Conservation (phyloP, 208 protist species). For the Crithidia bombi region DNA sequence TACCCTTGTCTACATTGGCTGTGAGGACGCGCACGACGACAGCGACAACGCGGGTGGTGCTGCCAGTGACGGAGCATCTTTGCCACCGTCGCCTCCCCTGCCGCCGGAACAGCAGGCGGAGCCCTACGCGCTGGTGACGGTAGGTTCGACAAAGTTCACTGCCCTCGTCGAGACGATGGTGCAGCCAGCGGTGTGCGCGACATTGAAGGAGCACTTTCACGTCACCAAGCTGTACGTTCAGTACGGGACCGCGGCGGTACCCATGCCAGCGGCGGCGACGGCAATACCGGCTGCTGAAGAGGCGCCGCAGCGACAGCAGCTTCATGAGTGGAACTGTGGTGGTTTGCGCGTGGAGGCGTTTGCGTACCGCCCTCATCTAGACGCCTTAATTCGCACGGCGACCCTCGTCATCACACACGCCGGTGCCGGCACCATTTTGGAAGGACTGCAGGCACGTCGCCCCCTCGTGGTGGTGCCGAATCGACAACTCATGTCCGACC, state of each 20-base stretch:
- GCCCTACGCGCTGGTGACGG: conserved; percentile 81
- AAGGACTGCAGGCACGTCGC: conserved; percentile 63
- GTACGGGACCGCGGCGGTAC: conserved; percentile 56
- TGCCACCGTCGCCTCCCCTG: not conserved
- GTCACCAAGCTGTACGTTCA: conserved; percentile 76
- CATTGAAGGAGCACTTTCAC: conserved; percentile 44
- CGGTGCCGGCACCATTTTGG: conserved; percentile 92
- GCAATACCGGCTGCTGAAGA: not conserved
- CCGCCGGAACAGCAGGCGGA: conserved; percentile 2
- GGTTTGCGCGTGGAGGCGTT: conserved; percentile 74
- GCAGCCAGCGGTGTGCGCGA: conserved; percentile 37
- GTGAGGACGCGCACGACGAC: conserved; percentile 7
- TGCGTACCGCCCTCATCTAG: conserved; percentile 65
- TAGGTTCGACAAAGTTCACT: conserved; percentile 88
- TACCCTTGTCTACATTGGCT: conserved; percentile 44
- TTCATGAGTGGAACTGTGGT: conserved; percentile 36
- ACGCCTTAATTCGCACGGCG: conserved; percentile 49
- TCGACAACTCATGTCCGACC: conserved; percentile 86
- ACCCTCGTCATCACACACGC: conserved; percentile 87
- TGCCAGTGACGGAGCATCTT: no score
- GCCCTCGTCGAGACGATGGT: conserved; percentile 60
- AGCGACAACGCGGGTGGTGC: not conserved
- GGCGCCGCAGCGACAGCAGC: not conserved
- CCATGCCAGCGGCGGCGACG: conserved; percentile 4
- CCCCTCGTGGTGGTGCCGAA: conserved; percentile 90